Evolutionary conservation across 345 rosid species (phyloP), one percentile per base, ranked within the genome.

Genomic region (Nasturtium officinale): DNA sequence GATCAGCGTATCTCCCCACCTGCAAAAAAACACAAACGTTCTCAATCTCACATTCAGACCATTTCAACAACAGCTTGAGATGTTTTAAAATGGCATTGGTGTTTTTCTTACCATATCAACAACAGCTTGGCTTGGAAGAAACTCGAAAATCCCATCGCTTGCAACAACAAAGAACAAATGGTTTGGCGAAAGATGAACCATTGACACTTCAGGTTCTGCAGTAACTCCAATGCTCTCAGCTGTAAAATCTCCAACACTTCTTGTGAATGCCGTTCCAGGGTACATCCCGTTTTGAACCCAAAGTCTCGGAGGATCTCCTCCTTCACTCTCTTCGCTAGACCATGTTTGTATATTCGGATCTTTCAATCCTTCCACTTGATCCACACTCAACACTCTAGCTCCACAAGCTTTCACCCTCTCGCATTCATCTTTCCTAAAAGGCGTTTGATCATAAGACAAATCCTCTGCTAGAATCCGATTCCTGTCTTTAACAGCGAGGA

Each of bases 111-210:
- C 99, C 97, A 90, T 85, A 82, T 90, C 81, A 26, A 91, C 90
- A 77, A 91, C 96, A 11, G 85, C 82, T 79, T 90, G 97, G 82
- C 97, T 95, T 16, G 96, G 84, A 70, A 95, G 90, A 79, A 90
- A 95, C 86, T 95, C 99, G 51, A 95, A 95, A 58, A 95, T 90
- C 37, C 98, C 99, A 75, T 92, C 99, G 67, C 99, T 95, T 13
- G 97, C 99, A 73, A 95, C 90, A 63, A 95, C 86, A 46, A 95
- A 91, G 79, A 95, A 95, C 81, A 80, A 59, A 71, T 92, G 96
- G 69, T 83, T 78, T 2, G 87, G 87, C 17, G 82, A 85, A 30
- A 92, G 87, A 61, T 76, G 82, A 75, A 91, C 84, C 67, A 79
- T 61, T 1, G 86, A 81, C 67, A 95, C 89, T 78, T 95, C 99